Percentiles rank a stretch among this genome's conserved stretches.
Evolutionary conservation across 1,284 basidiomycete species (phyloP).

Genomic region (Malassezia yamatoensis): DNA sequence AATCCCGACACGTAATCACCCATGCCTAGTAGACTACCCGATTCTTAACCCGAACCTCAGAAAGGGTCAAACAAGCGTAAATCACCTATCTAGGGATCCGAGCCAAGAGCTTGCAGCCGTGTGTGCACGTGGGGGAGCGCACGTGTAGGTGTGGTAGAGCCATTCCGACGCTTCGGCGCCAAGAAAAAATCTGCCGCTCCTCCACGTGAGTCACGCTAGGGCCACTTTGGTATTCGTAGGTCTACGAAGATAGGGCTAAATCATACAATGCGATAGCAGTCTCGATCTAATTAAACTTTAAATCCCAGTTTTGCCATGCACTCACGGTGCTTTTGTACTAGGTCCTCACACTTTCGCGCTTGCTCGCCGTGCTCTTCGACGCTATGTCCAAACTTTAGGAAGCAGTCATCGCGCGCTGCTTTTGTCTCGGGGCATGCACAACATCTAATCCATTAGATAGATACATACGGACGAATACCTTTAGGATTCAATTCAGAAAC

Average conservation of each 20-base stretch:
- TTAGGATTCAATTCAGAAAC: constrained; percentile 61
- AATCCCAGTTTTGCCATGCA: constrained; percentile 67
- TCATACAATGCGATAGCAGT: no score
- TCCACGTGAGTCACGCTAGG: not conserved
- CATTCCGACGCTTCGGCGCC: no score
- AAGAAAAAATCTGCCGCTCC: not conserved
- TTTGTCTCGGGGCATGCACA: constrained; percentile 95
- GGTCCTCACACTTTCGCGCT: constrained; percentile 65
- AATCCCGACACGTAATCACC: no score
- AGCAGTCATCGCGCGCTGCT: constrained; percentile 79
- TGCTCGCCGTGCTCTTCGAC: constrained; percentile 55
- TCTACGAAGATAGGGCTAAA: no score
- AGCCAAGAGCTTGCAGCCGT: not conserved
- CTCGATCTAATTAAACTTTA: constrained; percentile 23
- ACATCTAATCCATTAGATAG: constrained; percentile 52
- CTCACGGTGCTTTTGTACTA: constrained; percentile 67
- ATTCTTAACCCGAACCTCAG: no score
- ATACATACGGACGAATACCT: constrained; percentile 74
- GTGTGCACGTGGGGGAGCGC: no score
- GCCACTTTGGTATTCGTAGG: not conserved
- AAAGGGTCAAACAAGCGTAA: no score
- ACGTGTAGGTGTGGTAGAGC: no score
- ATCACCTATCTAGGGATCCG: not conserved
- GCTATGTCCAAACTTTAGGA: constrained; percentile 60
- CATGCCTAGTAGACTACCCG: not conserved